Base-by-base conservation (phyloP, 768 basidiomycete species). In the Kwoniella newhampshirensis region DNA sequence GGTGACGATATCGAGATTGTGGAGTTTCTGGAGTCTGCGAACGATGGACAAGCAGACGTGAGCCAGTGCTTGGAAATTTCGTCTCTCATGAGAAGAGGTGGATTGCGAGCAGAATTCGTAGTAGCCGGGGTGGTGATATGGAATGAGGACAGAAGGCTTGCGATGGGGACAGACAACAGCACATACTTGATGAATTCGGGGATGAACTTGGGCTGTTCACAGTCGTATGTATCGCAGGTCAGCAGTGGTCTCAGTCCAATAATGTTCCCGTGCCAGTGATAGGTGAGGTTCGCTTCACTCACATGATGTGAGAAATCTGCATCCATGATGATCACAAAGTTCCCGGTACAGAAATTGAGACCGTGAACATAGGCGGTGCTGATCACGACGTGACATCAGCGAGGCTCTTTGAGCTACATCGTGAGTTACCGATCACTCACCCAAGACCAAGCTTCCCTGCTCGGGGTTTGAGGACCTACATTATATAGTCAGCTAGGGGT, bases 301-400 rank as follows among this genome's bases (percentile, higher is more conserved):
- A 91, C 91, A 65, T 94, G 91, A 70, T 94, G 91, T 4, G 90
- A 92, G 77, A 94, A 92, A 78, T 94, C 91, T 48, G 91, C 91
- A 67, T 94, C 91, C 91, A 94, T 94, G 74, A 94, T 93, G 71
- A 93, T 89, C 20, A 92, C 89, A 78, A 92, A 94, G 77, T 90
- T 89, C 8, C 91, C 91, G 0, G 86, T 86, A 65, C 87, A 87
- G 76, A 88, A 93, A 66, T 89, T 86, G 45, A 94, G 80, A 12
- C 91, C 91, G 71, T 94, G 88, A 35, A 93, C 88, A 72, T 94
- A 94, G 30, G 91, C 91, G 20, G 91, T 92, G 54, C 89, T 91
- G 60, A 3, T 13, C 17, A 52, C n/a, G n/a, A n/a, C 32, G 57
- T 48, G 53, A 46, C 25, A 15, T n/a, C n/a, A n/a, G n/a, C n/a